Conservation (phyloP, 495 filamentous ascomycete species). For the Pyrenopolyporus hunteri region DNA sequence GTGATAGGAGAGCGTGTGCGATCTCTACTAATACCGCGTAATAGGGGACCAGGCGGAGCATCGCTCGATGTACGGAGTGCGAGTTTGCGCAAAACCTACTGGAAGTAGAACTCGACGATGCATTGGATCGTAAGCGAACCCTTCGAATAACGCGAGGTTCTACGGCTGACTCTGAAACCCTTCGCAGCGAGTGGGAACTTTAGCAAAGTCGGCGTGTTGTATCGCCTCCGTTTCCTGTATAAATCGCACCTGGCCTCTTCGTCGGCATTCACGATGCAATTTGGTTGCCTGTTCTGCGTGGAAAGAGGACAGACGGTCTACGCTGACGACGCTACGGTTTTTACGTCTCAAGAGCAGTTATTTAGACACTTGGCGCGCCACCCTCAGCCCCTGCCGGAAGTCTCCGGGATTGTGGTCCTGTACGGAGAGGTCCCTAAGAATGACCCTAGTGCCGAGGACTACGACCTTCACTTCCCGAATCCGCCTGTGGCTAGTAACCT, state of each 20-base stretch:
- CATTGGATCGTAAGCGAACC: slow-evolving; percentile 36
- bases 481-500: slow-evolving; percentile 39
- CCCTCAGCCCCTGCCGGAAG: slow-evolving; percentile 46
- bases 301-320: slow-evolving; percentile 36
- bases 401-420: slow-evolving; percentile 45
- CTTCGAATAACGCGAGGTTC: background rate
- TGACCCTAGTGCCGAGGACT: slow-evolving; percentile 39
- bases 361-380: slow-evolving; percentile 46
- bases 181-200: slow-evolving; percentile 37
- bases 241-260: slow-evolving; percentile 45
- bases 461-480: slow-evolving; percentile 52
- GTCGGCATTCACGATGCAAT: slow-evolving; percentile 33
- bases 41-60: slow-evolving; percentile 32
- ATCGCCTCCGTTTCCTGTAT: slow-evolving; percentile 47
- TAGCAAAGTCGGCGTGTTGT: slow-evolving; percentile 36
- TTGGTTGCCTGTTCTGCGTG: slow-evolving; percentile 49
- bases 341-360: slow-evolving; percentile 41
- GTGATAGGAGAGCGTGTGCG: slow-evolving; percentile 25
- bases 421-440: slow-evolving; percentile 43
- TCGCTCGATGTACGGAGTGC: slow-evolving; percentile 43
- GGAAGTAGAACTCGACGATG: slow-evolving; percentile 42
- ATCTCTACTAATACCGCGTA: background rate
- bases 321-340: slow-evolving; percentile 50
- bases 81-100: slow-evolving; percentile 43
- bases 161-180: background rate